Evolutionary conservation across 169 alveolate species (phyloP).

Genomic region (Cyclospora cayetanensis): DNA sequence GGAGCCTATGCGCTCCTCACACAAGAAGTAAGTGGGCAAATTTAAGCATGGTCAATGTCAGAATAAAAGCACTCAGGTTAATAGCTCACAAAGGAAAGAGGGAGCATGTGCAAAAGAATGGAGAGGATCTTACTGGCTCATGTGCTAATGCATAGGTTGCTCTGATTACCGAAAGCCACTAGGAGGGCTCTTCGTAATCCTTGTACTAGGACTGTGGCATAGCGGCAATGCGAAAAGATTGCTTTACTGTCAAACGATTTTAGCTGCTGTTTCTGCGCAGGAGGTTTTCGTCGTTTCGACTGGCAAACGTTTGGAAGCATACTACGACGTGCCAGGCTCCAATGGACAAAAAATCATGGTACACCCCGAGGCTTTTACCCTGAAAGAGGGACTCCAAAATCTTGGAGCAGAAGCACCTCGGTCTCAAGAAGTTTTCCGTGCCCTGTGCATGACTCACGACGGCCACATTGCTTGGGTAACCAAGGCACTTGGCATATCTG

Average conservation of each 20-base stretch:
- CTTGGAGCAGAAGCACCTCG: conserved; percentile 16
- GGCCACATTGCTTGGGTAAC: conserved; percentile 75
- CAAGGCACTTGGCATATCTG: not conserved
- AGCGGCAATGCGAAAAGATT: no score
- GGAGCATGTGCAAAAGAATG: no score
- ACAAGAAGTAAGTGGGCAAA: conserved; percentile 72
- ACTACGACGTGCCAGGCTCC: conserved; percentile 72
- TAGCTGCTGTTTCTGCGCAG: not conserved
- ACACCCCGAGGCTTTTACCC: conserved; percentile 69
- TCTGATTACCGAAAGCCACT: no score
- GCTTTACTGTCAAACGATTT: not conserved
- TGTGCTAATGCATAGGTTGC: no score
- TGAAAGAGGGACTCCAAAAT: conserved; percentile 46
- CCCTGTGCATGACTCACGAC: conserved; percentile 74
- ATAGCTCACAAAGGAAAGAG: no score
- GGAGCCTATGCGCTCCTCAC: conserved; percentile 75
- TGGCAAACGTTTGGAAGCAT: conserved; percentile 73
- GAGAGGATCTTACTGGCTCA: no score
- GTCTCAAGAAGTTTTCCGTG: conserved; percentile 73
- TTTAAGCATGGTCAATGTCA: no score
- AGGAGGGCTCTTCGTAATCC: no score
- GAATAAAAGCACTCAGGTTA: no score
- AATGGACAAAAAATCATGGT: conserved; percentile 66
- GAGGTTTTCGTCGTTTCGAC: conserved; percentile 69
- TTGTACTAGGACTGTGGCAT: no score